Evolutionary conservation across 805 yeast genomes (phyloP).

Genomic region (Maudiozyma serrabonitensis): DNA sequence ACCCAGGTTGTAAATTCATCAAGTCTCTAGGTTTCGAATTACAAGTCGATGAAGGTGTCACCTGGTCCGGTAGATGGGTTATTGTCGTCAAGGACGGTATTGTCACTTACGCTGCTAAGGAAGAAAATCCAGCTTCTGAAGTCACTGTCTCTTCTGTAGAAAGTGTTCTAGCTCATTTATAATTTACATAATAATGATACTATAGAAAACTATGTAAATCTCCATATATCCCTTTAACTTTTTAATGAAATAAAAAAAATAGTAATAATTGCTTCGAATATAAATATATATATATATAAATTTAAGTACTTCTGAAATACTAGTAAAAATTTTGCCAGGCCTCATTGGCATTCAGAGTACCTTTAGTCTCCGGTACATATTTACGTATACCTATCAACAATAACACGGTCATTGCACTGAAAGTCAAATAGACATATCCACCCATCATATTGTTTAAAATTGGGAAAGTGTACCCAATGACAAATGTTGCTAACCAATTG

Average conservation of each 20-base stretch:
- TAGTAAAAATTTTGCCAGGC: slow-evolving; percentile 10
- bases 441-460: slow-evolving; percentile 54
- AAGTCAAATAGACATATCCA: slow-evolving; percentile 67
- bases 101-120: slow-evolving; percentile 38
- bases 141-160: slow-evolving; percentile 32
- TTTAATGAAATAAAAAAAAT: neutral
- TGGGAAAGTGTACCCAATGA: slow-evolving; percentile 77
- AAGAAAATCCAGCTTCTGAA: slow-evolving; percentile 28
- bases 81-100: slow-evolving; percentile 52
- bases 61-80: slow-evolving; percentile 65
- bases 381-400: slow-evolving; percentile 35
- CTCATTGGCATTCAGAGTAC: slow-evolving; percentile 12
- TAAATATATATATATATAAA: neutral
- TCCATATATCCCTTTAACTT: neutral
- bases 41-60: slow-evolving; percentile 45
- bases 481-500: slow-evolving; percentile 86
- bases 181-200: neutral
- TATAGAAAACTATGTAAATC: neutral
- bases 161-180: slow-evolving; percentile 25
- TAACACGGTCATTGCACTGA: slow-evolving; percentile 47
- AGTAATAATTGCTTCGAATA: neutral
- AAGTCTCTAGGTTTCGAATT: slow-evolving; percentile 47
- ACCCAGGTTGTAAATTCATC: slow-evolving; percentile 54
- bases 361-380: slow-evolving; percentile 19
- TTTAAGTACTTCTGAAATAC: neutral